Percentiles rank a stretch among this genome's conserved stretches.
phyloP scores from a whole-genome alignment of 2,329 filamentous ascomycete species.

The Colletotrichum eleusines region DNA sequence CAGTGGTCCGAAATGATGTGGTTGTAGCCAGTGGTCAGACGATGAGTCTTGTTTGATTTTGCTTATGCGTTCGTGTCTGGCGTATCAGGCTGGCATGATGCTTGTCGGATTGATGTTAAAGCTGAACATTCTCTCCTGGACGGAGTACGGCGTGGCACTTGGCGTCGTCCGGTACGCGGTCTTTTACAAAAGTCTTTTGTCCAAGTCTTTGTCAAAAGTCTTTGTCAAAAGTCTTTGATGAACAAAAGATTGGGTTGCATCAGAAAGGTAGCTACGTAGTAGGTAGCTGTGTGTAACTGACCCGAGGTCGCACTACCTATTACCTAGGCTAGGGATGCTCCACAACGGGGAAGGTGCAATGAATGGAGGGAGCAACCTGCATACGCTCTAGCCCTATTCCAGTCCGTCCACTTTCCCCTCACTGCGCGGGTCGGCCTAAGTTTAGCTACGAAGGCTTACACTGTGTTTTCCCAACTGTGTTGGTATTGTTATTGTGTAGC shows the following conservation, averaged over 20 bases:
- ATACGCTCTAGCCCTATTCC: constrained; percentile 5
- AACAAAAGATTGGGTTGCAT: background rate
- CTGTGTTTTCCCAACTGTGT: too few relatives aligned
- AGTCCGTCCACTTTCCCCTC: constrained; percentile 13
- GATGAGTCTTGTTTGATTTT: background rate
- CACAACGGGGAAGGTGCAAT: constrained; percentile 9
- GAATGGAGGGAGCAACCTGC: constrained; percentile 2
- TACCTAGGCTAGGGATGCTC: constrained; percentile 10
- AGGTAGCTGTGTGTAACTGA: background rate
- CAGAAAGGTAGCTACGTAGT: background rate
- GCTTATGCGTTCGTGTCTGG: background rate
- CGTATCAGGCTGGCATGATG: background rate
- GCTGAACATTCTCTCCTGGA: background rate
- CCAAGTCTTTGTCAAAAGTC: too few relatives aligned
- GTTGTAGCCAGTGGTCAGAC: background rate
- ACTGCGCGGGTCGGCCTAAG: background rate
- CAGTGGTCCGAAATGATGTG: too few relatives aligned
- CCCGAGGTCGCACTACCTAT: constrained; percentile 9
- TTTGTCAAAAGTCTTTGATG: too few relatives aligned
- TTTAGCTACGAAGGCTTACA: constrained; percentile 1
- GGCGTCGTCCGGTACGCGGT: background rate
- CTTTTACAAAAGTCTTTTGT: background rate
- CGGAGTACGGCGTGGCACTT: background rate
- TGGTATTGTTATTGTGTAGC: too few relatives aligned
- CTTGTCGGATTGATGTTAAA: background rate